Conservation (phyloP, 306 rosid genomes). For the Abrus precatorius region DNA sequence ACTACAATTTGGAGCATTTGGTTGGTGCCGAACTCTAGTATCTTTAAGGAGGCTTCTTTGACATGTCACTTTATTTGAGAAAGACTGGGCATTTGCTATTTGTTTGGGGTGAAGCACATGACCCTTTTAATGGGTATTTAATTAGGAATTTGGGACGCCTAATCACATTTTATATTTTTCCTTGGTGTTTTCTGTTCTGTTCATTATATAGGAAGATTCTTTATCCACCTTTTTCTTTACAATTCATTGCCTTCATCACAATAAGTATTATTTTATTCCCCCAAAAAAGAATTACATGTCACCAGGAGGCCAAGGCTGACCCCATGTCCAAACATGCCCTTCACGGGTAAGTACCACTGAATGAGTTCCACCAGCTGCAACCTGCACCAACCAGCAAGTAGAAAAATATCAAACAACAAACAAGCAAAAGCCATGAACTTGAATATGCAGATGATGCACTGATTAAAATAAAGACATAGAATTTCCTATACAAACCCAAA, state of each 20-base stretch:
- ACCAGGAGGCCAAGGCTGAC: conserved; percentile 99
- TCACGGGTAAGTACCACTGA: conserved; percentile 95
- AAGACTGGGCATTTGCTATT: conserved; percentile 10
- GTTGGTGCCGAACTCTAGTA: neutral
- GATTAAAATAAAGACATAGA: conserved; percentile 10
- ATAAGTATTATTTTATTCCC: neutral
- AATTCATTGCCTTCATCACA: conserved; percentile 10
- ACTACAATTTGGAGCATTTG: conserved; percentile 29
- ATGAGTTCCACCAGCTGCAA: conserved; percentile 99
- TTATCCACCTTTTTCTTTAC: conserved; percentile 7
- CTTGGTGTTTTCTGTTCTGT: conserved; percentile 1
- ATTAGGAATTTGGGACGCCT: neutral
- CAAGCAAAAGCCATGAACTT: conserved; percentile 8
- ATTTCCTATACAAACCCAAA: conserved; percentile 7
- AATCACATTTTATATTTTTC: conserved; percentile 5
- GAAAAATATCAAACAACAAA: conserved; percentile 19
- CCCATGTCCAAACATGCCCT: conserved; percentile 99
- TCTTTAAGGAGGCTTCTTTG: neutral
- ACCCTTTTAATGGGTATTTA: neutral
- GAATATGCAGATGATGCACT: neutral
- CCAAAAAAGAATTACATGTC: conserved; percentile 70
- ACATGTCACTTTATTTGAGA: neutral
- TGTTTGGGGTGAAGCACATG: neutral
- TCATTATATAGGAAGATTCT: conserved; percentile 17
- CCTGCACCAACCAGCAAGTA: conserved; percentile 59